Conservation (phyloP, 2,329 filamentous ascomycete species). For the Waltergamsia citrina region DNA sequence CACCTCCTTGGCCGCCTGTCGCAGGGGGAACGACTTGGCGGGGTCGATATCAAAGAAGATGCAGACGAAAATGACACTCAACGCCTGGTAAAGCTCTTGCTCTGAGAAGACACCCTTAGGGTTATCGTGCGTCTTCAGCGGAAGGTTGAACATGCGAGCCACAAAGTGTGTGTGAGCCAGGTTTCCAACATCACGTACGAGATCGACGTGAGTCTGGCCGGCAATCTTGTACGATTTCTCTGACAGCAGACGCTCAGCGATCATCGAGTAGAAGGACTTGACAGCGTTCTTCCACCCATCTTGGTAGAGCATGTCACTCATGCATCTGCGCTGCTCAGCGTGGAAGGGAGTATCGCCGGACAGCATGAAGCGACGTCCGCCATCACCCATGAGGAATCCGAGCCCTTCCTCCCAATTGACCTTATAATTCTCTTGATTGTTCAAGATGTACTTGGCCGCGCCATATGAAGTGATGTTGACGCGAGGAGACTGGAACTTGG, state of each 20-base stretch:
- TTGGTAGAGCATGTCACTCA: conserved; percentile 49
- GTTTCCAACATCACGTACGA: conserved; percentile 62
- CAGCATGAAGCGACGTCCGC: conserved; percentile 46
- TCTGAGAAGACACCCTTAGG: conserved; percentile 48
- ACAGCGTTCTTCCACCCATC: conserved; percentile 53
- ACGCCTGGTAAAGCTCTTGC: conserved; percentile 49
- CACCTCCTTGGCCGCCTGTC: conserved; percentile 46
- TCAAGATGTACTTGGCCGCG: conserved; percentile 52
- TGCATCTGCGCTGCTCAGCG: conserved; percentile 37
- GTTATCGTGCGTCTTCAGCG: conserved; percentile 53
- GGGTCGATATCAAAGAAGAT: conserved; percentile 60
- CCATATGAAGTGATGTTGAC: conserved; percentile 52
- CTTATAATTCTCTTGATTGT: conserved; percentile 51
- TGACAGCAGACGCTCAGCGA: conserved; percentile 49
- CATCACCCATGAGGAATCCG: conserved; percentile 48
- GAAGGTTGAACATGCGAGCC: conserved; percentile 52
- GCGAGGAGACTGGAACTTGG: conserved; percentile 36
- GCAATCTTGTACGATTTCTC: conserved; percentile 56
- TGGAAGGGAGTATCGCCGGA: conserved; percentile 39
- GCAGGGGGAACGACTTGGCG: conserved; percentile 55
- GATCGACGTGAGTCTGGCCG: conserved; percentile 52
- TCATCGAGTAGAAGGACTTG: conserved; percentile 57
- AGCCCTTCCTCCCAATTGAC: conserved; percentile 56
- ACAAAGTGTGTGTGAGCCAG: conserved; percentile 56
- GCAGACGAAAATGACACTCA: conserved; percentile 55